Percentiles rank a stretch among this genome's conserved stretches.
phyloP scores from a whole-genome alignment of 2,329 filamentous ascomycete genomes.

The Davidsoniella virescens region DNA sequence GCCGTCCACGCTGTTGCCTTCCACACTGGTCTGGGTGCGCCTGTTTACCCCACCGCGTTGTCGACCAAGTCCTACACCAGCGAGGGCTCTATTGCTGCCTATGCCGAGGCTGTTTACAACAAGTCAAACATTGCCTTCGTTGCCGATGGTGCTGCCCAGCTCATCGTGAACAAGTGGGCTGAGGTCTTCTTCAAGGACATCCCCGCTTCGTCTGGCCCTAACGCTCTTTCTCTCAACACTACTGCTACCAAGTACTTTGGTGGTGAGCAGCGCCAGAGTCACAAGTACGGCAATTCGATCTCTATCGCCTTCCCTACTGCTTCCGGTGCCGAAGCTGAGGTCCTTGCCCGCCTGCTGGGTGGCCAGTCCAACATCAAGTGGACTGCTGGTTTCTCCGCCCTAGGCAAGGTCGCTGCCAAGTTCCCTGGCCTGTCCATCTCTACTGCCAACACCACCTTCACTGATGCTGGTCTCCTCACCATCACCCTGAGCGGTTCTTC shows the following conservation, averaged over 20 bases:
- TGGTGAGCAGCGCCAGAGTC: slow-evolving; percentile 80
- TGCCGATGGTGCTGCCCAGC: slow-evolving; percentile 67
- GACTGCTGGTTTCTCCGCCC: slow-evolving; percentile 79
- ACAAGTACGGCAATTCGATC: slow-evolving; percentile 61
- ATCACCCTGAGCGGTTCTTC: slow-evolving; percentile 67
- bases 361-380: slow-evolving; percentile 89
- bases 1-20: slow-evolving; percentile 76
- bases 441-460: slow-evolving; percentile 73
- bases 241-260: slow-evolving; percentile 74
- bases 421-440: slow-evolving; percentile 50
- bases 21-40: slow-evolving; percentile 77
- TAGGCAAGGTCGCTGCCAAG: slow-evolving; percentile 60
- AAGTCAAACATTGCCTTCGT: slow-evolving; percentile 87
- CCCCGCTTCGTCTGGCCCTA: slow-evolving; percentile 33
- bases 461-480: slow-evolving; percentile 79
- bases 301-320: slow-evolving; percentile 74
- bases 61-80: slow-evolving; percentile 65
- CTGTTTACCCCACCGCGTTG: slow-evolving; percentile 55
- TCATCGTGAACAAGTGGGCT: slow-evolving; percentile 74
- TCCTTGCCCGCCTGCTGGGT: slow-evolving; percentile 78
- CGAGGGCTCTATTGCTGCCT: slow-evolving; percentile 57
- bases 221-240: slow-evolving; percentile 30
- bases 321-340: slow-evolving; percentile 79
- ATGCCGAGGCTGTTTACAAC: slow-evolving; percentile 62
- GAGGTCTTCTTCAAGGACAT: slow-evolving; percentile 76